A percentile compares a stretch with the other conserved stretches of the same genome.
Conservation (phyloP, 495 filamentous ascomycete genomes). For the Geoglossum glabrum region DNA sequence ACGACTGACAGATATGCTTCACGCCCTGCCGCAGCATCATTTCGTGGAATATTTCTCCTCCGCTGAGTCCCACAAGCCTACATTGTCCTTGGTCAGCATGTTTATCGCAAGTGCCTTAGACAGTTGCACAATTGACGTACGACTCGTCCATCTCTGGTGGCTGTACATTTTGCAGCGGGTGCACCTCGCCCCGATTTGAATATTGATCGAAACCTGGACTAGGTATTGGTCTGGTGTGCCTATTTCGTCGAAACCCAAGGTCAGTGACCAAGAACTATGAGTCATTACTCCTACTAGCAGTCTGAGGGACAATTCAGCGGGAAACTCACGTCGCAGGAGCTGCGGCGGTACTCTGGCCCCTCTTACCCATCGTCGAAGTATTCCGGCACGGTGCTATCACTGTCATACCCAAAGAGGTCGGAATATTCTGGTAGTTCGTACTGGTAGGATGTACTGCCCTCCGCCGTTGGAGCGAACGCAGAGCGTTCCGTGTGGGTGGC, state of each 20-base stretch:
- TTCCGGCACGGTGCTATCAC: not conserved
- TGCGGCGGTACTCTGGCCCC: not conserved
- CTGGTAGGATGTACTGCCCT: not conserved
- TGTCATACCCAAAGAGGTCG: not conserved
- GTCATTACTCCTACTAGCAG: not conserved
- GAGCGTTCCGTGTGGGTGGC: not conserved
- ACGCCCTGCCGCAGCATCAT: constrained; percentile 92
- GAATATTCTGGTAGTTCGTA: not conserved
- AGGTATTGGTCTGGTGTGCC: constrained; percentile 31
- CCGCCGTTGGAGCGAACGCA: not conserved
- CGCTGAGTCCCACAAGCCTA: constrained; percentile 84
- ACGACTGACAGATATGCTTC: constrained; percentile 68
- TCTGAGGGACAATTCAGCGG: not conserved
- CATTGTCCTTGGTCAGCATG: constrained; percentile 9
- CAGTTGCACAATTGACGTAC: constrained; percentile 17
- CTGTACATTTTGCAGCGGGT: constrained; percentile 42
- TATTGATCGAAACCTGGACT: constrained; percentile 55
- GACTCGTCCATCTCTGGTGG: constrained; percentile 53
- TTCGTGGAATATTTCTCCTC: constrained; percentile 95
- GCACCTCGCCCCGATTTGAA: constrained; percentile 38
- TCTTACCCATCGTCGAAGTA: not conserved
- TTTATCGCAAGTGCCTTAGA: not conserved
- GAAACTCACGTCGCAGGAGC: not conserved
- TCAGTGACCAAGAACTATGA: not conserved
- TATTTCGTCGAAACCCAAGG: not conserved